Evolutionary conservation across 1,284 basidiomycete genomes (phyloP), one percentile per base, ranked within the genome.

Genomic region (Apiotrichum domesticum): DNA sequence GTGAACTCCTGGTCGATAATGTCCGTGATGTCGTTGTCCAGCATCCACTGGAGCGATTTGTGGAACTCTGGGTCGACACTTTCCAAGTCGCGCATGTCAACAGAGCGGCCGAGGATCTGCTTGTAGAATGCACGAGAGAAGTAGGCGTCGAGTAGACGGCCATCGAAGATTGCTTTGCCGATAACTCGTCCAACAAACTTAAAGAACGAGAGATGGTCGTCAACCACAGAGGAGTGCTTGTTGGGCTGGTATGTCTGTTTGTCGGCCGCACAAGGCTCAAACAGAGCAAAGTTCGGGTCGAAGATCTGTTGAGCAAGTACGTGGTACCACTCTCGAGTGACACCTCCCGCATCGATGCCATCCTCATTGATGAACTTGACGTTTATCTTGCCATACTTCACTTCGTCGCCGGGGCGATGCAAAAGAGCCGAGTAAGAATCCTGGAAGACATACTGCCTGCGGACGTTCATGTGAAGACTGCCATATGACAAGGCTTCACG

Each of bases 291-390:
- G 78, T 96, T 91, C n/a, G 96, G 94, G 73, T 99, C 93, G 78
- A 99, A 98, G 88, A 99, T 99, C 75, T 97, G 94, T 54, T 93
- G 84, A 1, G 95, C 94, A 21, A 99, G 84, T 54, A 97, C 95
- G 67, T 93, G 90, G 85, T 95, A 97, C 95, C 95, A 98, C 78
- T 98, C 95, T 63, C 95, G 84, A 3, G 96, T 97, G 44, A 98
- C 91, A 68, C 96, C 96, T 33, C 96, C 96, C 0, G 96, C 96
- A 73, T 98, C 96, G 48, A 98, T 90, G 63, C 96, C 96, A 69
- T 98, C 96, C 71, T 99, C 96, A 62, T 93, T 88, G 71, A 92
- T 91, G 80, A 98, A 99, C 58, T 93, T 87, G 63, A 98, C 87
- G 70, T 88, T 97, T 59, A 99, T 84, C 76, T 98, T 98, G 64